Percentiles rank a stretch among this genome's conserved stretches.
These are phyloP conservation scores for Fraxinus excelsior DNA, from an alignment of 257 asterid genomes.

Conservation along the genomic window DNA sequence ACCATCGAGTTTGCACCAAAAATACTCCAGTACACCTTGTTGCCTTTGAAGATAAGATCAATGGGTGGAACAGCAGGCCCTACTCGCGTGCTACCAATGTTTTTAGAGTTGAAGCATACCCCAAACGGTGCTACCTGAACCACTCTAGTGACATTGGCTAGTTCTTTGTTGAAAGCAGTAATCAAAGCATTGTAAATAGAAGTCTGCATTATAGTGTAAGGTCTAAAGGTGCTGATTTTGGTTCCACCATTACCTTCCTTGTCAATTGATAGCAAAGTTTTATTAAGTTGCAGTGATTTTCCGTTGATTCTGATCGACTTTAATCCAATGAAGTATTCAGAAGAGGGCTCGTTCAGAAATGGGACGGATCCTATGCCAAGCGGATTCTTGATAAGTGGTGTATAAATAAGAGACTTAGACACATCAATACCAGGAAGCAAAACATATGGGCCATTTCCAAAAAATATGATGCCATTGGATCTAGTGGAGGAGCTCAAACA, in stretches of 20 bases:
- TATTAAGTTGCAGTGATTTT: slow-evolving; percentile 32
- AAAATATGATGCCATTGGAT: slow-evolving; percentile 38
- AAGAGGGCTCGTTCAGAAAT: slow-evolving; percentile 35
- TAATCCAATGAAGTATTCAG: slow-evolving; percentile 54
- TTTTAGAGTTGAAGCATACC: slow-evolving; percentile 38
- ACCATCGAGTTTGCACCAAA: slow-evolving; percentile 63
- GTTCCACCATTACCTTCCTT: slow-evolving; percentile 50
- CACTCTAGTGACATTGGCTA: slow-evolving; percentile 40
- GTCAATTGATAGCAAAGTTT: slow-evolving; percentile 31
- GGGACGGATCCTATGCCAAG: slow-evolving; percentile 31
- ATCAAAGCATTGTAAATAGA: slow-evolving; percentile 43
- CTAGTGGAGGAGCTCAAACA: slow-evolving; percentile 42
- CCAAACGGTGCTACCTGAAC: slow-evolving; percentile 36
- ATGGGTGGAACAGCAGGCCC: slow-evolving; percentile 54
- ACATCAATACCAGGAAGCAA: slow-evolving; percentile 34
- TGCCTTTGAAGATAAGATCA: slow-evolving; percentile 38
- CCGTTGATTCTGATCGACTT: slow-evolving; percentile 39
- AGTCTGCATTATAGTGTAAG: slow-evolving; percentile 44
- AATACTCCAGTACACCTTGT: slow-evolving; percentile 47
- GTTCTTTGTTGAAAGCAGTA: slow-evolving; percentile 32
- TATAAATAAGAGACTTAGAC: slow-evolving; percentile 36
- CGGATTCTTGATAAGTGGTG: slow-evolving; percentile 40
- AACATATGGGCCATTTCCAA: slow-evolving; percentile 45
- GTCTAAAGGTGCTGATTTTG: slow-evolving; percentile 53
- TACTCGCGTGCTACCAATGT: slow-evolving; percentile 45